These are phyloP conservation scores for Cryptococcus wingfieldii DNA, from an alignment of 1,284 basidiomycete species.

Conservation along the genomic window DNA sequence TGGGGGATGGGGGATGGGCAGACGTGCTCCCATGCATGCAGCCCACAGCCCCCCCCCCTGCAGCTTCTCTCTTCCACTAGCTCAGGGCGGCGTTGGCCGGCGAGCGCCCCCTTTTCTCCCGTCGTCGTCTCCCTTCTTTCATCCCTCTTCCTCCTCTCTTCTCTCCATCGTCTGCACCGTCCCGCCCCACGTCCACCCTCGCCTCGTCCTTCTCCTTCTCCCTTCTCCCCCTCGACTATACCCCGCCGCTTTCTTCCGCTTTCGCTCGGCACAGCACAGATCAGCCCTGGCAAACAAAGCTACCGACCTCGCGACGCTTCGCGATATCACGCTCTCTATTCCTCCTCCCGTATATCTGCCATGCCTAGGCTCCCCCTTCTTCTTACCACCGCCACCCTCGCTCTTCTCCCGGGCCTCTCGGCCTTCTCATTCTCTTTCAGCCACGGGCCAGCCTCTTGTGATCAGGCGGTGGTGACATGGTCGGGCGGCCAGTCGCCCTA, in stretches of 20 bases:
- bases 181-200: not conserved
- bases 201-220: not conserved
- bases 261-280: not conserved
- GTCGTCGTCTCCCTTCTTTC: not conserved
- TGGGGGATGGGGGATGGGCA: no score
- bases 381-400: constrained; percentile 4
- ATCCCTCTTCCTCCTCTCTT: not conserved
- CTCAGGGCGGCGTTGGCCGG: no score
- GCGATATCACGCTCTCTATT: not conserved
- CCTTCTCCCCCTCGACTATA: no score
- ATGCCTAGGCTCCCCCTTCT: constrained; percentile 4
- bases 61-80: no score
- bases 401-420: constrained; percentile 3
- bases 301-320: not conserved
- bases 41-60: no score
- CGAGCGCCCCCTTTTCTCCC: not conserved
- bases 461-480: constrained; percentile 23
- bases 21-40: no score
- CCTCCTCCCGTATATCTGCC: not conserved
- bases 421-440: constrained; percentile 27
- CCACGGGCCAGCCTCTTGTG: constrained; percentile 24
- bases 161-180: not conserved
- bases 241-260: no score
- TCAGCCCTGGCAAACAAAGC: not conserved
- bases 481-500: constrained; percentile 30